Conservation (phyloP, 106 monocot species). For the Phalaenopsis aphrodite region DNA sequence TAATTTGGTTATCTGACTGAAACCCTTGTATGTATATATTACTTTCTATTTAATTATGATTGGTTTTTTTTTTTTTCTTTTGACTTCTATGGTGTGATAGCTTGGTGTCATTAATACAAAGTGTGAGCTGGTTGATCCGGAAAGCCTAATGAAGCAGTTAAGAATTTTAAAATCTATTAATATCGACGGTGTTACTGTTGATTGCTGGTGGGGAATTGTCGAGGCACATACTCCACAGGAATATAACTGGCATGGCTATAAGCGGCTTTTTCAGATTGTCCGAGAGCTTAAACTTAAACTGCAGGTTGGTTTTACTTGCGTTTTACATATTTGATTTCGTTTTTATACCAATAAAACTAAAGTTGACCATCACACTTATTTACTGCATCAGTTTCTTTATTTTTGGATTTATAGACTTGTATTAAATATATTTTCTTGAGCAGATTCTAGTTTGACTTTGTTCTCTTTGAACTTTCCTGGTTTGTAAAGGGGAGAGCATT, state of each 20-base stretch:
- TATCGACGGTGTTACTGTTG: slow-evolving; percentile 88
- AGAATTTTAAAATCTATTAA: slow-evolving; percentile 53
- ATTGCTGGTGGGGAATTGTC: slow-evolving; percentile 99
- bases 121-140: slow-evolving; percentile 78
- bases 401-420: background rate
- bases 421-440: background rate
- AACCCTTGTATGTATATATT: background rate
- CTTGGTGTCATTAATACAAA: slow-evolving; percentile 68
- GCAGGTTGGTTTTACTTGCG: slow-evolving; percentile 42
- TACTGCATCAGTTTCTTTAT: background rate
- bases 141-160: slow-evolving; percentile 49
- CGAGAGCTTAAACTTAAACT: slow-evolving; percentile 77
- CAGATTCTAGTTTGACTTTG: background rate
- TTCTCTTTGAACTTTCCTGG: background rate
- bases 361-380: background rate
- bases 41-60: background rate
- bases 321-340: background rate
- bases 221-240: slow-evolving; percentile 60
- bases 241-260: slow-evolving; percentile 90
- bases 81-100: slow-evolving; percentile 22
- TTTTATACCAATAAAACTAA: background rate
- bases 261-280: slow-evolving; percentile 66
- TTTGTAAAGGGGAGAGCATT: background rate
- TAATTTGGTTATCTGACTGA: background rate
- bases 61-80: background rate